Evolutionary conservation across 1,284 basidiomycete genomes (phyloP), one percentile per base, ranked within the genome.

Genomic region (Ustilago loliicola): DNA sequence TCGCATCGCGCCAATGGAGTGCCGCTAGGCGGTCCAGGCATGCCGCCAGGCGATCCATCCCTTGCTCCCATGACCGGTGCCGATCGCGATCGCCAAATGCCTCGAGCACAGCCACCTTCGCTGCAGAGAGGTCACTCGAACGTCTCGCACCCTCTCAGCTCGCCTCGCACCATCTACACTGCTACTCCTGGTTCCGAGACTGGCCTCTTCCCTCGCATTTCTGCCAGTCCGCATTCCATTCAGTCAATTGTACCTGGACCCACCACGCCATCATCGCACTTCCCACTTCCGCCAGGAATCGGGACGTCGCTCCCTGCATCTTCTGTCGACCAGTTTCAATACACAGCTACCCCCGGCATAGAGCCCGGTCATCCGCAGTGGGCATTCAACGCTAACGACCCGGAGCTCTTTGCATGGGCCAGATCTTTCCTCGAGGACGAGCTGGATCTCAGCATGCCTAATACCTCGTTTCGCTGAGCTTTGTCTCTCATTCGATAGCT

Each of bases 401-500:
- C 72, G 1, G 72, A 74, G 45, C 56, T 74, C 9, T 74, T 69
- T 55, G 72, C 72, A 5, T 74, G 72, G 72, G 72, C 72, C 2
- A 56, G 72, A 23, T 69, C 66, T 15, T 74, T 74, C 51, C 72
- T 74, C 27, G 57, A 68, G 23, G 72, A 74, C 38, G 72, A 69
- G 40, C 48, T 65, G n/a, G 66, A 74, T 45, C 34, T 68, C 5
- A 56, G 56, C 42, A 56, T 70, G 61, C 53, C 67, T 17, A 57
- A 36, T 3, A 51, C 61, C 6, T 47, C 61, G 6, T 70, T 70
- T 36, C 40, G 51, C 32, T 70, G 55, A 68, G 47, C 25, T 56
- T 11, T 4, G 52, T 3, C 36, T 29, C n/a, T 21, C n/a, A 21
- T 3, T 45, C 42, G 11, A 21, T 7, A 45, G 42, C 42, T 45